Evolutionary conservation across 768 basidiomycete genomes (phyloP).

Genomic region (Strobilomyces confusus): DNA sequence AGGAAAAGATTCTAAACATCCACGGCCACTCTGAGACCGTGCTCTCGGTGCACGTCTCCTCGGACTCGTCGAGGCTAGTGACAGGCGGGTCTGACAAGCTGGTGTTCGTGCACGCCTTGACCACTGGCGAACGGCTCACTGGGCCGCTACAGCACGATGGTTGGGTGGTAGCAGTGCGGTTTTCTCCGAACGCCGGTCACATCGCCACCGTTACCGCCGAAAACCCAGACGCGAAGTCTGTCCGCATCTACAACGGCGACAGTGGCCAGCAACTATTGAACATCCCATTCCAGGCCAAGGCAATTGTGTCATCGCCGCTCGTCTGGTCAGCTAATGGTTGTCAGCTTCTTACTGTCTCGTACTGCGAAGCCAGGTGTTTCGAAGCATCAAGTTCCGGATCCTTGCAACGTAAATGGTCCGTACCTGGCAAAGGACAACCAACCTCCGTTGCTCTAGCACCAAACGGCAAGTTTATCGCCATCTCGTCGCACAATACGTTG

Average conservation of each 20-base stretch:
- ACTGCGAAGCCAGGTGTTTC: not conserved
- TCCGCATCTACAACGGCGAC: not conserved
- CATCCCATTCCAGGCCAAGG: not conserved
- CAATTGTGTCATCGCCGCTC: not conserved
- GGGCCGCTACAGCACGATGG: constrained; percentile 4
- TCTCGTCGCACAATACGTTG: not conserved
- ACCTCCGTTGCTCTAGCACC: not conserved
- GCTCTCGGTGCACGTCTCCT: not conserved
- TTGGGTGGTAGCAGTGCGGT: too few relatives aligned
- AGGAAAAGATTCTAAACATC: not conserved
- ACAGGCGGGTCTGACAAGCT: not conserved
- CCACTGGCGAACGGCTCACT: not conserved
- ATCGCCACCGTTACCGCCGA: not conserved
- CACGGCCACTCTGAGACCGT: not conserved
- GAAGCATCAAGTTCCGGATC: not conserved
- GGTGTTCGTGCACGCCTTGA: not conserved
- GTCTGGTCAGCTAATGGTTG: not conserved
- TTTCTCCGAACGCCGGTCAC: not conserved
- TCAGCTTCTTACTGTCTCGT: not conserved
- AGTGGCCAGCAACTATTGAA: not conserved
- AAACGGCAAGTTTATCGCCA: not conserved
- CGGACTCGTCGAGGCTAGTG: not conserved
- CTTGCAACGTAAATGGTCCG: not conserved
- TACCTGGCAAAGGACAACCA: not conserved
- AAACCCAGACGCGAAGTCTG: not conserved